Percentiles rank a stretch among this genome's conserved stretches.
These are phyloP conservation scores for Plectranthus barbatus DNA, from an alignment of 257 asterid species.

Conservation along the genomic window DNA sequence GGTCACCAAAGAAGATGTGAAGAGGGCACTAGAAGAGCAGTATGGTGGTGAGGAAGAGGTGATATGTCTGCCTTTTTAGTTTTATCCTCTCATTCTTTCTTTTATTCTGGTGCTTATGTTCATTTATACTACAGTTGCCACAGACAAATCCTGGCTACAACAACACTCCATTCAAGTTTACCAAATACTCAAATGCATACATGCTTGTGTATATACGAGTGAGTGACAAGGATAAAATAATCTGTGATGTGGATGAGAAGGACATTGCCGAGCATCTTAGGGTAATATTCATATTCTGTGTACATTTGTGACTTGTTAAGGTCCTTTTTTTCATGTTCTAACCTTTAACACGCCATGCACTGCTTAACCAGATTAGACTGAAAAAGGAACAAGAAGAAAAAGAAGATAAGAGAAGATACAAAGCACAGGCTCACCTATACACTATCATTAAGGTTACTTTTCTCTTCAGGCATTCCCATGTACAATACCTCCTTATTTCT, in stretches of 20 bases:
- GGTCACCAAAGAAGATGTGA: constrained; percentile 56
- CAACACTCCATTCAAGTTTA: constrained; percentile 52
- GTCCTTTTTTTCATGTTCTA: background rate
- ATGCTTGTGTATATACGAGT: constrained; percentile 66
- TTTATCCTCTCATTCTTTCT: background rate
- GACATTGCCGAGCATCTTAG: constrained; percentile 63
- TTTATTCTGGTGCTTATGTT: constrained; percentile 14
- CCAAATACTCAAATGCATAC: constrained; percentile 64
- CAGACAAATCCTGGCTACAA: constrained; percentile 65
- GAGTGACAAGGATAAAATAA: constrained; percentile 63
- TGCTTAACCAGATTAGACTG: constrained; percentile 62
- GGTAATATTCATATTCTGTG: constrained; percentile 26
- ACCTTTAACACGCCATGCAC: constrained; percentile 8
- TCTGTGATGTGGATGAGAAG: constrained; percentile 62
- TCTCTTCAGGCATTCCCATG: constrained; percentile 6
- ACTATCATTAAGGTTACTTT: constrained; percentile 77
- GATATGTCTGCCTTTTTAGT: constrained; percentile 6
- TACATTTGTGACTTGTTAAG: constrained; percentile 8
- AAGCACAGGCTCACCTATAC: constrained; percentile 91
- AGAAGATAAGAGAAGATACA: constrained; percentile 90
- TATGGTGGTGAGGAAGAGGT: constrained; percentile 75
- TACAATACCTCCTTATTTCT: constrained; percentile 8
- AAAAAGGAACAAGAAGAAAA: constrained; percentile 96
- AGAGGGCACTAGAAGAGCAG: constrained; percentile 59
- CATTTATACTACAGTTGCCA: constrained; percentile 35